phyloP scores from a whole-genome alignment of 225 moss, liverwort and hornwort genomes.

The Pseudisothecium myosuroides region DNA sequence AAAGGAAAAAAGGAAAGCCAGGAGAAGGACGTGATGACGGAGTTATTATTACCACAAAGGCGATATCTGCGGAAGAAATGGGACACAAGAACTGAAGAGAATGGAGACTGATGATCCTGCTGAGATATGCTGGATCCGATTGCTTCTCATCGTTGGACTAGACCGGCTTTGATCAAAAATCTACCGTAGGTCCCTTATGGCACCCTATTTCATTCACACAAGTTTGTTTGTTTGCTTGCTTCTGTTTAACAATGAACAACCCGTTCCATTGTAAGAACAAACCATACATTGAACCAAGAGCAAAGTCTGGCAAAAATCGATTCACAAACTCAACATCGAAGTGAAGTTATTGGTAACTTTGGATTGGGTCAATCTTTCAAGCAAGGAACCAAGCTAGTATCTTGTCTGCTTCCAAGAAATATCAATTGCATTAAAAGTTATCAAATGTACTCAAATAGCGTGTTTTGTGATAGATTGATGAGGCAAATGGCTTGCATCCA shows the following conservation, averaged over 20 bases:
- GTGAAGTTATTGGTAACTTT: neutral
- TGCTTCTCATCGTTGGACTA: neutral
- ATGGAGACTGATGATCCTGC: neutral
- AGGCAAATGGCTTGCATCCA: neutral
- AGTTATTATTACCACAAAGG: neutral
- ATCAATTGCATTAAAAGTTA: neutral
- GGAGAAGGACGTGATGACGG: too few species aligned
- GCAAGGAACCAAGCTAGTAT: neutral
- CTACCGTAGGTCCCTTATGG: too few species aligned
- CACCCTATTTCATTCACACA: neutral
- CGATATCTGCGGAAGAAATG: neutral
- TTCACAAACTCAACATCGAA: neutral
- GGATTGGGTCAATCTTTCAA: neutral
- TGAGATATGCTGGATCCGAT: neutral
- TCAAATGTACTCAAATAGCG: too few species aligned
- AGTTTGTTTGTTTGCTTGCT: neutral
- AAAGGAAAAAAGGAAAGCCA: neutral
- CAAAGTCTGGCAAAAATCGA: neutral
- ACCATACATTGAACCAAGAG: neutral
- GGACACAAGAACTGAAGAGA: neutral
- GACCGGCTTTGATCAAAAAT: too few species aligned
- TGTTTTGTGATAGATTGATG: neutral
- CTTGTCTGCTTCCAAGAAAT: neutral
- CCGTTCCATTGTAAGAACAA: neutral
- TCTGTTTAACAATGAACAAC: neutral